Evolutionary conservation across 345 rosid genomes (phyloP).

Genomic region (Lumnitzera racemosa): DNA sequence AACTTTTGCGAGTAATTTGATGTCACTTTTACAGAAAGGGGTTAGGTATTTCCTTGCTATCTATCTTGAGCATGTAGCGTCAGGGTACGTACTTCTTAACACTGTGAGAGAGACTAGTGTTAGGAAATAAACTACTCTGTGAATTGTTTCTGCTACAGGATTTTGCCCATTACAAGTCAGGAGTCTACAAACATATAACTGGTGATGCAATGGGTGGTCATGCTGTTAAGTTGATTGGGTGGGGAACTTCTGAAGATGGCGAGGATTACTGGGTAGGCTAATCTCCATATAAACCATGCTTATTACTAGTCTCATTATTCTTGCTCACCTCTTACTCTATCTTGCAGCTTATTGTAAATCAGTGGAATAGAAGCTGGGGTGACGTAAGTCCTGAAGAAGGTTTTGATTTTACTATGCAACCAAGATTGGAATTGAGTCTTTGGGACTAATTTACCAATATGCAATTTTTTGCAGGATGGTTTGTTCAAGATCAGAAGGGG

Average conservation of each 20-base stretch:
- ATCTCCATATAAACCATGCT: neutral
- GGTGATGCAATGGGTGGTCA: constrained; percentile 81
- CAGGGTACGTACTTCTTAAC: no score
- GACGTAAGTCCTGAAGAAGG: constrained; percentile 46
- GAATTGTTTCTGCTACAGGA: constrained; percentile 36
- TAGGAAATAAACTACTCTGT: constrained; percentile 5
- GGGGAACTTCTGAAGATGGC: constrained; percentile 87
- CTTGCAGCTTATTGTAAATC: constrained; percentile 85
- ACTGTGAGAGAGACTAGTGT: neutral
- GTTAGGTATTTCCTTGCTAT: neutral
- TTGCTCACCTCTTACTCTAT: constrained; percentile 6
- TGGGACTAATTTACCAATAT: neutral
- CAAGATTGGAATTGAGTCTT: neutral
- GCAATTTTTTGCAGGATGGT: constrained; percentile 55
- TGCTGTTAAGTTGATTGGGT: constrained; percentile 92
- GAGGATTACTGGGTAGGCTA: constrained; percentile 85
- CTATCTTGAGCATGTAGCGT: neutral
- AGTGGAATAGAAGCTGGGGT: constrained; percentile 95
- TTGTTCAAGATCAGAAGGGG: constrained; percentile 88
- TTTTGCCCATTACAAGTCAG: constrained; percentile 92
- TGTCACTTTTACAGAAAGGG: no score
- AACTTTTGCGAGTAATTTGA: no score
- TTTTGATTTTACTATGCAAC: constrained; percentile 1
- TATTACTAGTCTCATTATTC: neutral
- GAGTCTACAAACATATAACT: constrained; percentile 78